Evolutionary conservation across 257 asterid genomes (phyloP).

Genomic region (Eustoma russellianum): DNA sequence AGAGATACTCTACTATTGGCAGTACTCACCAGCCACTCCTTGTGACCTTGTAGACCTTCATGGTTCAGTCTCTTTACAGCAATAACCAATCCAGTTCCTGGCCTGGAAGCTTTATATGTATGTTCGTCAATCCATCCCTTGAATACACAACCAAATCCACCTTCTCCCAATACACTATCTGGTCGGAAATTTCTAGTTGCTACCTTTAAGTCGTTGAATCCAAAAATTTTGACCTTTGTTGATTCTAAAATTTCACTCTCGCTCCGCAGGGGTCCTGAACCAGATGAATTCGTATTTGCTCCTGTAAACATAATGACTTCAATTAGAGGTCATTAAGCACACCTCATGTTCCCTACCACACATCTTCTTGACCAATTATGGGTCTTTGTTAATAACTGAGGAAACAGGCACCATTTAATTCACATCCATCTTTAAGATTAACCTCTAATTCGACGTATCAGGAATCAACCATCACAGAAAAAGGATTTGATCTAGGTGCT

Average conservation of each 20-base stretch:
- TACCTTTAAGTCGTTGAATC: constrained; percentile 49
- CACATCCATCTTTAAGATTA: too few species aligned
- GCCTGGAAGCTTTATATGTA: constrained; percentile 56
- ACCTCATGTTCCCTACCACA: neutral
- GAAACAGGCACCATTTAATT: too few species aligned
- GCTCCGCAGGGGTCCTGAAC: constrained; percentile 38
- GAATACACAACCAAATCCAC: constrained; percentile 78
- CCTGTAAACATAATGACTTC: constrained; percentile 20
- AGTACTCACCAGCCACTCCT: constrained; percentile 74
- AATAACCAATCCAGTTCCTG: constrained; percentile 69
- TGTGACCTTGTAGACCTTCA: constrained; percentile 77
- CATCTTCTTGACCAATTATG: too few species aligned
- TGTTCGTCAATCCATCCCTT: constrained; percentile 80
- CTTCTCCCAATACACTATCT: constrained; percentile 81
- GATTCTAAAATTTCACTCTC: constrained; percentile 57
- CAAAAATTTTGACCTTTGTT: constrained; percentile 39
- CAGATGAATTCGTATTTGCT: constrained; percentile 23
- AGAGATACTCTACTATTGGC: too few species aligned
- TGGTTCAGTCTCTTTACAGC: constrained; percentile 73
- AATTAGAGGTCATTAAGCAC: neutral
- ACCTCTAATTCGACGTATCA: too few species aligned
- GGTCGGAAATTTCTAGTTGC: constrained; percentile 82
- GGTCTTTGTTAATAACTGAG: too few species aligned
- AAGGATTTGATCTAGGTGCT: too few species aligned
- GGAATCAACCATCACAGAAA: too few species aligned